phyloP scores from a whole-genome alignment of 331 rosid species.

The Rhamnella rubrinervis region DNA sequence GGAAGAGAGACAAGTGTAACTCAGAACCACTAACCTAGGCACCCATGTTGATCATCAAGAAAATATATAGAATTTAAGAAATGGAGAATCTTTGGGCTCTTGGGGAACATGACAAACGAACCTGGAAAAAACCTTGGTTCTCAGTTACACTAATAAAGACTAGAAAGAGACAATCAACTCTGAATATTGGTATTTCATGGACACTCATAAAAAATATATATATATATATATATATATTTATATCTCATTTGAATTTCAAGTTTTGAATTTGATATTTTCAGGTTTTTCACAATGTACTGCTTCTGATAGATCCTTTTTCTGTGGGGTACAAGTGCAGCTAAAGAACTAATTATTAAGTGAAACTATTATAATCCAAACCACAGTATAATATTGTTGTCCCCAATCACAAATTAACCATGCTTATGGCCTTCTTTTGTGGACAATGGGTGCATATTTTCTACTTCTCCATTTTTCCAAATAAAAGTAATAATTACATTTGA shows the following conservation, averaged over 20 bases:
- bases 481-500: neutral
- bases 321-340: neutral
- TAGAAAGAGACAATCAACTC: slow-evolving; percentile 27
- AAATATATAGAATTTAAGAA: neutral
- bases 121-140: neutral
- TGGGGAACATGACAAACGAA: slow-evolving; percentile 5
- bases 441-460: neutral
- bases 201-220: neutral
- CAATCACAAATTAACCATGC: neutral
- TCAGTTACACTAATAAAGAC: slow-evolving; percentile 21
- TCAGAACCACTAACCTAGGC: slow-evolving; percentile 1
- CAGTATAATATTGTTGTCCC: neutral
- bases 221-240: neutral
- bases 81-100: slow-evolving; percentile 23
- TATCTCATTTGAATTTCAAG: slow-evolving; percentile 6
- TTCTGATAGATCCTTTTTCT: slow-evolving; percentile 4
- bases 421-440: too few relatives aligned
- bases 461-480: neutral
- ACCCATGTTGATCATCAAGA: neutral
- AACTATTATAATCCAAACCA: neutral
- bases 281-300: neutral
- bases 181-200: slow-evolving; percentile 16
- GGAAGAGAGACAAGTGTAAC: slow-evolving; percentile 12
- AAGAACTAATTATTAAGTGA: slow-evolving; percentile 6
- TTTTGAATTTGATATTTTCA: too few relatives aligned